Conservation (phyloP, 768 basidiomycete genomes). For the Amanita thiersii region DNA sequence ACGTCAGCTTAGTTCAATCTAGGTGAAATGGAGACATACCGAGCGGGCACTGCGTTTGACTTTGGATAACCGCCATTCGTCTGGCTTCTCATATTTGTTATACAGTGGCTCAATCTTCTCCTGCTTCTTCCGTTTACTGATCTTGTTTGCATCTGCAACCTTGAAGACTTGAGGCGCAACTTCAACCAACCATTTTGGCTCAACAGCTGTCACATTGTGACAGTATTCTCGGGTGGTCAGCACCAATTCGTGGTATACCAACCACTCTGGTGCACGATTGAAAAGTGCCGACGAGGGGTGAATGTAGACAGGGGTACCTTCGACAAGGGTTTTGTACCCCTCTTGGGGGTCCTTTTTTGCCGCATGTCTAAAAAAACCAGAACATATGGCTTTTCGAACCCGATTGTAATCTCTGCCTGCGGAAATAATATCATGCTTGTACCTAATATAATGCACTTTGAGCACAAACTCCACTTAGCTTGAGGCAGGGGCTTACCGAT, state of each 20-base stretch:
- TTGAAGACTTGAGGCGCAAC: slow-evolving; percentile 99
- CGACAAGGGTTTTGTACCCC: slow-evolving; percentile 95
- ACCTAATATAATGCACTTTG: slow-evolving; percentile 35
- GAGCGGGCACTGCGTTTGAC: slow-evolving; percentile 88
- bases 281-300: slow-evolving; percentile 96
- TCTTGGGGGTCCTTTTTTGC: slow-evolving; percentile 99
- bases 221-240: slow-evolving; percentile 95
- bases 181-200: slow-evolving; percentile 98
- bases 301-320: slow-evolving; percentile 98
- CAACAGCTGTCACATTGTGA: slow-evolving; percentile 89
- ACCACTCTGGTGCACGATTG: slow-evolving; percentile 95
- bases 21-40: slow-evolving; percentile 24
- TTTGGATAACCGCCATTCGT: slow-evolving; percentile 92
- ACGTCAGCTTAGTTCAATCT: slow-evolving; percentile 11
- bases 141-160: slow-evolving; percentile 95
- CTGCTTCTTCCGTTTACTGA: slow-evolving; percentile 91
- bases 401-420: slow-evolving; percentile 89
- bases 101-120: slow-evolving; percentile 95
- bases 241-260: slow-evolving; percentile 92
- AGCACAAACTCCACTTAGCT: background rate
- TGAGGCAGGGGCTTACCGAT: slow-evolving; percentile 59
- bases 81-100: slow-evolving; percentile 93
- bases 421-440: slow-evolving; percentile 94
- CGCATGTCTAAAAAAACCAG: slow-evolving; percentile 95
- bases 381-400: slow-evolving; percentile 92